Base-by-base conservation (phyloP, 1,139 yeast species). In the Suhomyces bolitotheri region DNA sequence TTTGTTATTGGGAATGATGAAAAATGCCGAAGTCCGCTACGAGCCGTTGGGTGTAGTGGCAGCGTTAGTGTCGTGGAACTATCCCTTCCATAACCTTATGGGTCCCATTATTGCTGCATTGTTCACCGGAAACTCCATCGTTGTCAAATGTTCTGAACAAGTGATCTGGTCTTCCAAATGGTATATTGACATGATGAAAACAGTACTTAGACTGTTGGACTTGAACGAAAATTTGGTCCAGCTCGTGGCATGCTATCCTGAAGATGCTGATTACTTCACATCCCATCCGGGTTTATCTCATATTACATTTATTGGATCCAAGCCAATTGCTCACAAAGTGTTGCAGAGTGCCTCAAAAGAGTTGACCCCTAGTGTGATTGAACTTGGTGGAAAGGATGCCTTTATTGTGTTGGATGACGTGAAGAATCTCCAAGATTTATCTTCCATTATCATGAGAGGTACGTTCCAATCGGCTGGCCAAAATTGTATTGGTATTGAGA, bases 391-490 rank as follows among this genome's bases (percentile, higher is more conserved):
- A 15, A 92, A 92, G 55, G 98, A 92, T 59, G 84, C 97, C 0
- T 77, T 88, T 20, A 71, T 92, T 40, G 90, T 89, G 3, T 71
- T 92, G 49, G 96, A 90, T 53, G 85, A 82, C 45, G 80, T 74
- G 25, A 64, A 73, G 46, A 73, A 78, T 43, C 47, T 79, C 25
- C 60, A 71, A 5, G 76, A 80, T 0, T 69, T 92, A 26, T 79
- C 96, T 0, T 86, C 96, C 5, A 81, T 88, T 20, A 73, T 92
- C 25, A 75, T 92, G 82, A 74, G 98, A 56, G 98, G 97, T 17
- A 83, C 96, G 0, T 92, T 89, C 66, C 98, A 92, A 62, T 85
- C 96, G 39, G 87, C 96, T 0, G 98, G 98, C 7, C 98, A 92
- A 59, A 92, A 92, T 57, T 92, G 98, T 64, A 92, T 92, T 55